Evolutionary conservation across 2,329 filamentous ascomycete genomes (phyloP), one percentile per base, ranked within the genome.

Genomic region (Microdochium trichocladiopsis): DNA sequence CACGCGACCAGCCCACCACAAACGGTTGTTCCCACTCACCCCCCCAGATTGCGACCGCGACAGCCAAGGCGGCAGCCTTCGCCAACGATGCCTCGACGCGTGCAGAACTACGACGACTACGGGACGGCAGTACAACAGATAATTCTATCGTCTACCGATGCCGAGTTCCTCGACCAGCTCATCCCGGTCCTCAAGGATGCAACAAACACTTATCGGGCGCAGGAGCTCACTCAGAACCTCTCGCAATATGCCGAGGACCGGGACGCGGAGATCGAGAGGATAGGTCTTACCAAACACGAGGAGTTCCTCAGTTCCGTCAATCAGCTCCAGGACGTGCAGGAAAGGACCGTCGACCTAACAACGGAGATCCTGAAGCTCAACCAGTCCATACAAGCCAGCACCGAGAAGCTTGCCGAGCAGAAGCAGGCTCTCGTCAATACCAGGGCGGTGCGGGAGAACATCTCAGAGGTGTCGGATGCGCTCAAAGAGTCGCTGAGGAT

Each of bases 341-440:
- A 96, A 68, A 91, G 90, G 41, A 97, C 93, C 1, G 90, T 96
- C 41, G 79, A 82, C 47, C 75, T 99, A 63, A 97, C 93, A 1
- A 82, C 87, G 37, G 93, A 99, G 68, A 97, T 99, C 53, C 75
- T 99, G 56, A 83, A 90, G 60, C 78, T 99, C 53, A 97, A 96
- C 64, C 88, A 95, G 67, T 95, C 91, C 8, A 97, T 99, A 51
- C 93, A 97, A 71, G 80, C 86, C 48, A 97, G 92, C 66, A 97
- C 94, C 0, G 91, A 97, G 73, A 92, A 91, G 67, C 77, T 99
- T 33, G 93, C 93, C 0, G 88, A 90, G 63, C 93, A 97, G 71
- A 99, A 99, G 72, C 92, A 92, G 68, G 88, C 88, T 2, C 76
- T 99, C 28, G 94, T 99, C 24, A 91, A 97, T 63, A 96, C 92